Percentiles rank a stretch among this genome's conserved stretches.
phyloP scores from a whole-genome alignment of 1,139 yeast genomes.

The Candida smagusa region DNA sequence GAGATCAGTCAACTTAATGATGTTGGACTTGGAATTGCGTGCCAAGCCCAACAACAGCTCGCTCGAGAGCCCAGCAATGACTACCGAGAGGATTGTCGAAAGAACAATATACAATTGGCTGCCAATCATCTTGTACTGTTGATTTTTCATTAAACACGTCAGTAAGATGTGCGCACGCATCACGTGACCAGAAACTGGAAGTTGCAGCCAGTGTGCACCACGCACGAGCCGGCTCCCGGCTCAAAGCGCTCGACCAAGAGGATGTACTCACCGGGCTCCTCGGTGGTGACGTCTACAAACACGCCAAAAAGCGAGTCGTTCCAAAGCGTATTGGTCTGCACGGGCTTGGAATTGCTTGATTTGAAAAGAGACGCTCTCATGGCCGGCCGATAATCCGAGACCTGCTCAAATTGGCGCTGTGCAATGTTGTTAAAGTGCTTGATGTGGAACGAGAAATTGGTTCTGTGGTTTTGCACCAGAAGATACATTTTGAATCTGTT shows the following conservation, averaged over 20 bases:
- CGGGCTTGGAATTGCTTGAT: constrained; percentile 21
- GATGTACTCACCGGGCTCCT: constrained; percentile 31
- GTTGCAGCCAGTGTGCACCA: constrained; percentile 35
- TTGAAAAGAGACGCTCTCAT: constrained; percentile 45
- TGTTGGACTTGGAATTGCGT: constrained; percentile 19
- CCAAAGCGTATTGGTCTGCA: constrained; percentile 40
- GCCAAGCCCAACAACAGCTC: constrained; percentile 24
- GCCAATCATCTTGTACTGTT: constrained; percentile 9
- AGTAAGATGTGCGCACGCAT: constrained; percentile 1
- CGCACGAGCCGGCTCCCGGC: constrained; percentile 37
- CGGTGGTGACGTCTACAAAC: constrained; percentile 31
- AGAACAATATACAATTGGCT: constrained; percentile 10
- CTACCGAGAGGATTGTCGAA: constrained; percentile 8
- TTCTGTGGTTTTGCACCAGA: constrained; percentile 15
- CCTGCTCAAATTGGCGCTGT: constrained; percentile 19
- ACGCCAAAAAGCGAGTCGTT: constrained; percentile 43
- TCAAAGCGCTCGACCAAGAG: constrained; percentile 50
- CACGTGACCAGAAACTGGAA: constrained; percentile 1
- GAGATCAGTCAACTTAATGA: constrained; percentile 49
- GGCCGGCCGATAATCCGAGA: constrained; percentile 34
- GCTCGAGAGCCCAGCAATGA: constrained; percentile 27
- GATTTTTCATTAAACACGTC: constrained; percentile 10
- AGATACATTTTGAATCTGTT: constrained; percentile 37
- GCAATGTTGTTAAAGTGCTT: constrained; percentile 16
- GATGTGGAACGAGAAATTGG: constrained; percentile 25